Percentiles rank a stretch among this genome's conserved stretches.
Conservation (phyloP, 2,329 filamentous ascomycete species). For the Coccinonectria pachysandricola region DNA sequence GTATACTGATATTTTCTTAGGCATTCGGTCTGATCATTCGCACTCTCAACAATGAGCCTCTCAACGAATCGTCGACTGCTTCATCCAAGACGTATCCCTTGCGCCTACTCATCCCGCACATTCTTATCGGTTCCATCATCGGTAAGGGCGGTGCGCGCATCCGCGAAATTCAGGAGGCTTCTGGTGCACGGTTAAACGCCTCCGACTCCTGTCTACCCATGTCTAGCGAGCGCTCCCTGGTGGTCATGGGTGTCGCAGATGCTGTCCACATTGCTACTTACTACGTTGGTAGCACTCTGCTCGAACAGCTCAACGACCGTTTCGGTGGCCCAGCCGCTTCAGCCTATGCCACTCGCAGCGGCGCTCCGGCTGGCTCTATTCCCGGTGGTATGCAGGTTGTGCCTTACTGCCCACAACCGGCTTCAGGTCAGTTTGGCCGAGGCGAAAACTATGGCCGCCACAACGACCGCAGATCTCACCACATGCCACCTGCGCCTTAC, state of each 20-base stretch:
- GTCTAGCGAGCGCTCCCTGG: conserved; percentile 93
- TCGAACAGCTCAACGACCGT: conserved; percentile 92
- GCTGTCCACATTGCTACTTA: conserved; percentile 98
- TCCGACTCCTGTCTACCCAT: conserved; percentile 90
- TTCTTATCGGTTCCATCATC: conserved; percentile 97
- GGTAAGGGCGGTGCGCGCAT: conserved; percentile 94
- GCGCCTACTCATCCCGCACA: conserved; percentile 88
- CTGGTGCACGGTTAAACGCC: conserved; percentile 89
- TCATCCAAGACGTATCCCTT: conserved; percentile 97
- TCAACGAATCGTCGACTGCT: conserved; percentile 77
- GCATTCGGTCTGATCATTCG: conserved; percentile 97
- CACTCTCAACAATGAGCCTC: conserved; percentile 92
- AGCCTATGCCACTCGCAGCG: conserved; percentile 93
- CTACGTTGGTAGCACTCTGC: conserved; percentile 95
- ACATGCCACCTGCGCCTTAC: conserved; percentile 66
- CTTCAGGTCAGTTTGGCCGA: conserved; percentile 84
- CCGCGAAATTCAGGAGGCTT: conserved; percentile 96
- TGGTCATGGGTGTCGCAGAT: conserved; percentile 95
- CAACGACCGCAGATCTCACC: conserved; percentile 62
- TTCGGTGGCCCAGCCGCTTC: conserved; percentile 94
- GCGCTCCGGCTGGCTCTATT: conserved; percentile 83
- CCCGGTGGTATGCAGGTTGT: conserved; percentile 98
- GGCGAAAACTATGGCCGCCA: conserved; percentile 73
- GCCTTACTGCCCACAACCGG: conserved; percentile 91
- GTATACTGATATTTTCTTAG: conserved; percentile 34